Evolutionary conservation across 2,329 filamentous ascomycete genomes (phyloP).

Genomic region (Penicillium sclerotiorum): DNA sequence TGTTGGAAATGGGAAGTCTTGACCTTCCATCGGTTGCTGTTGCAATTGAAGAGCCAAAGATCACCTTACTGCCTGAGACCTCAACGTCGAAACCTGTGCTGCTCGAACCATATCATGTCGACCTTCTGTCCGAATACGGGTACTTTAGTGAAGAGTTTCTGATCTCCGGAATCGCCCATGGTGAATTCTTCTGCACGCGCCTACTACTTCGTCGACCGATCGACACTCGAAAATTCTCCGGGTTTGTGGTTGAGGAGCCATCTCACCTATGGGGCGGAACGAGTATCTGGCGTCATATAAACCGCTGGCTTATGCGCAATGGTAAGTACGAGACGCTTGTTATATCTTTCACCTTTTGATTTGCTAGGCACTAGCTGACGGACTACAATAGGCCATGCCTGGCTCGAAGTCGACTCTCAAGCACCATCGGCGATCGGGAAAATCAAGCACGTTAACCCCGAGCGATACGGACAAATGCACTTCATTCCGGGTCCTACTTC

Average conservation of each 20-base stretch:
- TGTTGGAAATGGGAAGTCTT: too few relatives aligned
- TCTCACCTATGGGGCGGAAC: background rate
- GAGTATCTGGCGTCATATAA: background rate
- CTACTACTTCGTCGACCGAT: background rate
- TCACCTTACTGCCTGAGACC: background rate
- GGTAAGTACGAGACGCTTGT: background rate
- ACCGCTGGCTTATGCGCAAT: conserved; percentile 2
- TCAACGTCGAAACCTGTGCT: background rate
- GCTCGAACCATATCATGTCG: background rate
- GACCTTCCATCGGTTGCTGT: too few relatives aligned
- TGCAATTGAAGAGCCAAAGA: too few relatives aligned
- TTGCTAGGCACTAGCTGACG: too few relatives aligned
- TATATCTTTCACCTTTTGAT: too few relatives aligned
- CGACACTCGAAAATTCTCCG: background rate
- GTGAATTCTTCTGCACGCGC: background rate
- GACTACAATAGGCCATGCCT: background rate
- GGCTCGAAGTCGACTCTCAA: background rate
- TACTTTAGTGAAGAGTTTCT: background rate
- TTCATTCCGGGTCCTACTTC: background rate
- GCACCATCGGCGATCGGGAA: background rate
- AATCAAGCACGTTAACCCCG: background rate
- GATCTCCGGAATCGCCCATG: background rate
- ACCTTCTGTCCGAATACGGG: background rate
- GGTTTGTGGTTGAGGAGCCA: background rate
- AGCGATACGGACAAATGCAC: background rate